Evolutionary conservation across 2,329 filamentous ascomycete genomes (phyloP), one percentile per base, ranked within the genome.

Genomic region (Botrytis fragariae): DNA sequence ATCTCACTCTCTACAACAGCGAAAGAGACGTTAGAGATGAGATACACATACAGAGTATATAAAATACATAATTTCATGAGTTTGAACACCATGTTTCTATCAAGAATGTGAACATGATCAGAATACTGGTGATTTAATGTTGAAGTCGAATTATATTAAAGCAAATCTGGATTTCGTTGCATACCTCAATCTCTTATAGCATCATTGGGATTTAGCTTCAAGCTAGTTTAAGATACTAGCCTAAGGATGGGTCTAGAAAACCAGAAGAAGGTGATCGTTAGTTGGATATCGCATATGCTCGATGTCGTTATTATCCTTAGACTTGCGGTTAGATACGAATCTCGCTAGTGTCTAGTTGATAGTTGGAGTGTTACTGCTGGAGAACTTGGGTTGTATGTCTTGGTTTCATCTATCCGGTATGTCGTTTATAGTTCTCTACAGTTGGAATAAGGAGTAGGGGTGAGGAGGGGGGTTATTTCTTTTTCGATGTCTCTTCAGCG

Each of bases 201-300:
- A 4, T 18, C n/a, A 29, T 32, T 18, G 51, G n/a, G 6, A 5
- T 54, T 54, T n/a, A 18, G 12, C 16, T n/a, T 12, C 5, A 45
- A 16, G 25, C 25, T 29, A 7, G n/a, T n/a, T 16, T 0, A 18
- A 54, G 7, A 1, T 18, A 29, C 1, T 4, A 54, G n/a, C 2
- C 14, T 18, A 54, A 18, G 51, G 0, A 14, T 14, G 16, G 16
- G 25, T 4, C 10, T 16, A n/a, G 10, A 51, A 51, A 2, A n/a
- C 12, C 1, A n/a, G 25, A 51, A 5, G 25, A n/a, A 51, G 4
- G 12, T n/a, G 12, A 5, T 51, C 0, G 0, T 20, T 51, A 12
- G 4, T 51, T 51, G 10, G 4, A 2, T 51, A 51, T n/a, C 48
- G 0, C 48, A 51, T 51, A n/a, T n/a, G 25, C 25, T n/a, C 48